Base-by-base conservation (phyloP, 441 rosid genomes). In the Pelargonium exstipulatum region DNA sequence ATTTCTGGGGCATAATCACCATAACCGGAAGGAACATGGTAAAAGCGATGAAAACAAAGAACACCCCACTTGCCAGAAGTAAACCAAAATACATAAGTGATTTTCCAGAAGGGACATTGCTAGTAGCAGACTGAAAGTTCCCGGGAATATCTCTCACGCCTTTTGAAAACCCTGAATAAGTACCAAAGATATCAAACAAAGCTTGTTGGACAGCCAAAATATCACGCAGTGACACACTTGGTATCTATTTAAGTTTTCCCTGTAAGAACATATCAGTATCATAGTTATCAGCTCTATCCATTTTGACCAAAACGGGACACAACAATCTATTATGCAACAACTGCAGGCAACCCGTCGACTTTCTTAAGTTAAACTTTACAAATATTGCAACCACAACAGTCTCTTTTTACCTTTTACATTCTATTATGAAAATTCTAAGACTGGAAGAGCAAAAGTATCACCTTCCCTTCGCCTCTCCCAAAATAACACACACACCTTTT, bases 1-100 rank as follows among this genome's bases (percentile, higher is more conserved):
- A 88, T 66, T 88, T 88, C 88, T 88, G 94, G 16, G 94, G 91
- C 91, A 88, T 81, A 67, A 88, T 65, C 45, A 86, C 94, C 88
- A 88, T 88, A 79, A 88, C 81, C 0, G 94, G 94, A 60, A 88
- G 94, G 73, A 88, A 88, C 91, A 88, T 85, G 68, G 89, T 85
- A 73, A 88, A 88, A 68, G 89, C 88, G 2, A 88, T 80, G 78
- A 88, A 84, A 67, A 88, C 71, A 66, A 86, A 88, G 84, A 86
- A 88, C 17, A 85, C 81, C 22, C 94, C 94, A 29, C 83, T 78
- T 1, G 87, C 91, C 35, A 88, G 85, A 68, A 88, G 69, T 73
- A 88, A 80, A 75, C 88, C 89, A 55, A 88, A 86, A 66, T 86
- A 88, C 89, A 88, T 72, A 12, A 88, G 80, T 1, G 91, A 76